A percentile compares a stretch with the other conserved stretches of the same genome.
Conservation (phyloP, 2,329 filamentous ascomycete genomes). For the Colletotrichum ledebouriae region DNA sequence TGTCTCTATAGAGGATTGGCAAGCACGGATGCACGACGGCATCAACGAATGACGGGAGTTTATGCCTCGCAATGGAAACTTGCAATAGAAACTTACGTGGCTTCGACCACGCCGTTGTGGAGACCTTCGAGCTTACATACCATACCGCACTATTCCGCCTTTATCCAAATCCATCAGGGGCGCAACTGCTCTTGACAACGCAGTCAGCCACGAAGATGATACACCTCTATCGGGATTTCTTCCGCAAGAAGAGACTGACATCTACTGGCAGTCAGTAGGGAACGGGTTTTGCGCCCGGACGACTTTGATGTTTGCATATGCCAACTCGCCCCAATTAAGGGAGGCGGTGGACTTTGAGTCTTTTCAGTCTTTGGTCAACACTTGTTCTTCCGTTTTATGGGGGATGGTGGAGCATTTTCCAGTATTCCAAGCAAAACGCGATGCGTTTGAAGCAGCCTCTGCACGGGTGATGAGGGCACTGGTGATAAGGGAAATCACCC, state of each 20-base stretch:
- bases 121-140: conserved; percentile 11
- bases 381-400: conserved; percentile 6
- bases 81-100: background rate
- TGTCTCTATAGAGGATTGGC: background rate
- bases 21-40: conserved; percentile 2
- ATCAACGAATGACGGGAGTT: background rate
- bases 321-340: background rate
- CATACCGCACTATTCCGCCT: conserved; percentile 4
- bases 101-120: background rate
- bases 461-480: background rate
- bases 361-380: conserved; percentile 5
- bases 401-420: conserved; percentile 15
- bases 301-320: conserved; percentile 7
- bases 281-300: background rate
- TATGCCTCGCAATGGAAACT: background rate
- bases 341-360: conserved; percentile 1
- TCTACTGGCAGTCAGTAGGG: conserved; percentile 12
- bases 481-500: background rate
- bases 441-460: background rate
- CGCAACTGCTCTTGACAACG: background rate
- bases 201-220: conserved; percentile 12
- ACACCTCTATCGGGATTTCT: conserved; percentile 6
- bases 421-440: conserved; percentile 1
- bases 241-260: conserved; percentile 4
- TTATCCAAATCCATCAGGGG: background rate